A percentile compares a stretch with the other conserved stretches of the same genome.
These are phyloP conservation scores for Saccharomyces eubayanus DNA, from an alignment of 805 yeast genomes.

Conservation along the genomic window DNA sequence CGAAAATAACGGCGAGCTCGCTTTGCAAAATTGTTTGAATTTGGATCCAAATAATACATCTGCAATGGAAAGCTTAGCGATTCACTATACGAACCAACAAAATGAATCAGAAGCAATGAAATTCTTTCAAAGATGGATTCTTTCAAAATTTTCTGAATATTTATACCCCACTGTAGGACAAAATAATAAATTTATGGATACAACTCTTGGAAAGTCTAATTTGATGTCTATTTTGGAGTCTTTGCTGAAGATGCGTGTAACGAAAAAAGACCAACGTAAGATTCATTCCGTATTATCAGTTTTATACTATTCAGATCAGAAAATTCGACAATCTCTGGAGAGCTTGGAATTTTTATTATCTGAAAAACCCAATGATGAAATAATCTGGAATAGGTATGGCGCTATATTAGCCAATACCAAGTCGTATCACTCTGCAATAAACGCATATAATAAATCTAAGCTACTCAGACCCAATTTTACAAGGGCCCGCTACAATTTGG, in stretches of 20 bases:
- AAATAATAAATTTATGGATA: not conserved
- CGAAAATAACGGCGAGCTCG: not conserved
- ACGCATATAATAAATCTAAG: not conserved
- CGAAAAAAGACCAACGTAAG: not conserved
- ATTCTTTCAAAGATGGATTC: not conserved
- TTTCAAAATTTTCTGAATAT: not conserved
- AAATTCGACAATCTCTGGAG: not conserved
- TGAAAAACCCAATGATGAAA: not conserved
- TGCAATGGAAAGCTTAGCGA: not conserved
- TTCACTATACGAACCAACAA: not conserved
- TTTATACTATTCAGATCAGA: not conserved
- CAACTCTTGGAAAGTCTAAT: not conserved
- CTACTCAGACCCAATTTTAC: not conserved
- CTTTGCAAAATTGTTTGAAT: not conserved
- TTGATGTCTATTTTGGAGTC: not conserved
- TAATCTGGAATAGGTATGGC: not conserved
- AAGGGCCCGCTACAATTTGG: not conserved
- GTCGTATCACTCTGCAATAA: not conserved
- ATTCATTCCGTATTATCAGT: not conserved
- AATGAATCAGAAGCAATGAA: not conserved
- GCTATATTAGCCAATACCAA: not conserved
- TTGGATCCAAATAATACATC: not conserved
- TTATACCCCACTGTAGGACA: not conserved
- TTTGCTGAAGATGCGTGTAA: not conserved
- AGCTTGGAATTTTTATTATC: not conserved